Conservation (phyloP, 23 red algal species). For the Agarophyton chilense region DNA sequence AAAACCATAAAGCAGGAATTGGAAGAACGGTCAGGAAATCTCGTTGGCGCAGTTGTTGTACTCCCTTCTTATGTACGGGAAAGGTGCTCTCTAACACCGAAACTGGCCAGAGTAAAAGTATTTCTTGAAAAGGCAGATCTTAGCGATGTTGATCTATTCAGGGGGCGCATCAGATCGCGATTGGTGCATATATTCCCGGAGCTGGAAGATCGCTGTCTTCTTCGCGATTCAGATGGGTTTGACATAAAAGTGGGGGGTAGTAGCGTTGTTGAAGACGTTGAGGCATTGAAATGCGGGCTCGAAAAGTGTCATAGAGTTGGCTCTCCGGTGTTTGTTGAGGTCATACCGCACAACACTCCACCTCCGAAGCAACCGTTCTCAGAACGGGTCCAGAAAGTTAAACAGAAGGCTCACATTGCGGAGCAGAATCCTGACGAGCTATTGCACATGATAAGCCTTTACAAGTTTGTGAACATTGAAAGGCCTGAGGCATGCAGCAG, state of each 20-base stretch:
- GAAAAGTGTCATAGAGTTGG: constrained; percentile 49
- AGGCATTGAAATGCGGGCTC: constrained; percentile 6
- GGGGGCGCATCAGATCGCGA: constrained; percentile 27
- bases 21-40: background rate
- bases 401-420: constrained; percentile 15
- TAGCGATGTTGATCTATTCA: constrained; percentile 19
- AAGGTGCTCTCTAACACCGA: constrained; percentile 48
- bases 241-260: constrained; percentile 51
- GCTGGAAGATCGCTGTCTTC: constrained; percentile 36
- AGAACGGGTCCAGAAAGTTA: constrained; percentile 19
- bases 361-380: constrained; percentile 37
- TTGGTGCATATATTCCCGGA: constrained; percentile 63
- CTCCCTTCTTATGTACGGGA: constrained; percentile 39
- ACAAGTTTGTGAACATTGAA: constrained; percentile 58
- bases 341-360: constrained; percentile 65
- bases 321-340: constrained; percentile 43
- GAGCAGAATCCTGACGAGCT: constrained; percentile 8
- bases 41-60: constrained; percentile 42
- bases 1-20: constrained; percentile 18
- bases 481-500: constrained; percentile 20
- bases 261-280: background rate
- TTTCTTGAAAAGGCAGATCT: constrained; percentile 51
- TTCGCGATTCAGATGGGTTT: constrained; percentile 60
- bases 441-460: constrained; percentile 62
- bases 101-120: constrained; percentile 55